These are phyloP conservation scores for Mrakiaceae sp. DNA, from an alignment of 1,284 basidiomycete genomes.

Conservation along the genomic window DNA sequence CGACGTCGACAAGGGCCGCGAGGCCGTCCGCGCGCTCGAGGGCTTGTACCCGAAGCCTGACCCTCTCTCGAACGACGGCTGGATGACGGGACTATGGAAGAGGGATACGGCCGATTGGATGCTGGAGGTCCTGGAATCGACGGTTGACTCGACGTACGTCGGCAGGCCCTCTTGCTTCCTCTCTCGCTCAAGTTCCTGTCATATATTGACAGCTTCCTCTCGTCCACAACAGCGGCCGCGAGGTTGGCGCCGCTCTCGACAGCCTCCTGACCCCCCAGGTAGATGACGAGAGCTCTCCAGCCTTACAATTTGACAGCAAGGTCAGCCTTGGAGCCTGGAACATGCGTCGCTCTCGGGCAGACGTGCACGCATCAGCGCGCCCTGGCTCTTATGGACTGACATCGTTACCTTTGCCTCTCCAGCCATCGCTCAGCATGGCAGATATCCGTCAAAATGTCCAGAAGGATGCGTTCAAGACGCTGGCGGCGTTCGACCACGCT, in stretches of 20 bases:
- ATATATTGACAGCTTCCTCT: neutral
- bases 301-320: too few relatives aligned
- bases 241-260: conserved; percentile 53
- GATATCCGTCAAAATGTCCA: conserved; percentile 34
- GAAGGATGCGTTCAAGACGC: conserved; percentile 46
- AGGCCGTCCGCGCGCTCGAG: too few relatives aligned
- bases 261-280: conserved; percentile 49
- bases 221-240: conserved; percentile 45
- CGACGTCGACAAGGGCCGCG: too few relatives aligned
- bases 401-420: neutral
- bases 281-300: conserved; percentile 33
- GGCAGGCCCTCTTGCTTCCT: neutral
- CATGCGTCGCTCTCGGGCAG: conserved; percentile 27
- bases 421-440: conserved; percentile 15
- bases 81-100: neutral
- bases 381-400: neutral
- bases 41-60: too few relatives aligned
- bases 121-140: conserved; percentile 26
- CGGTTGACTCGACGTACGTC: conserved; percentile 33
- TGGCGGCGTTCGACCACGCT: conserved; percentile 71
- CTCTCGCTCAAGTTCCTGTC: neutral
- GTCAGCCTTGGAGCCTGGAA: conserved; percentile 42
- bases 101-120: conserved; percentile 2
- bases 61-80: conserved; percentile 1
- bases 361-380: neutral